Evolutionary conservation across 1,284 basidiomycete species (phyloP).

Genomic region (Austroboletus olivaceoglutinosus): DNA sequence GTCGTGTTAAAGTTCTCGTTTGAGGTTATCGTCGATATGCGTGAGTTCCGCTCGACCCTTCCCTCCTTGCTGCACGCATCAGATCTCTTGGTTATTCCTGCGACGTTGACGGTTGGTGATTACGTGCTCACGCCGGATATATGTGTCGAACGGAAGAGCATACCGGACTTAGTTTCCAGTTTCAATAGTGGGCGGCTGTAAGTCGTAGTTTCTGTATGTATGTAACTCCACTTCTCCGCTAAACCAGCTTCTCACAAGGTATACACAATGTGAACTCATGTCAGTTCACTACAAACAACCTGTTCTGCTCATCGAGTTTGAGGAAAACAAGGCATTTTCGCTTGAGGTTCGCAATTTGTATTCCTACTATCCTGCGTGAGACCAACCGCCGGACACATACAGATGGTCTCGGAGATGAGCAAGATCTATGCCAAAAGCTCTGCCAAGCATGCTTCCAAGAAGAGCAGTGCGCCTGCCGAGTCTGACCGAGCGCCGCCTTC

Average conservation of each 20-base stretch:
- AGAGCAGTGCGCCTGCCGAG: slow-evolving; percentile 42
- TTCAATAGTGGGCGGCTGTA: slow-evolving; percentile 93
- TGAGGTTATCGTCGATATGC: slow-evolving; percentile 93
- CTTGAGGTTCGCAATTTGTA: slow-evolving; percentile 61
- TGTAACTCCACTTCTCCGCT: not conserved
- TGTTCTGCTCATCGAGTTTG: slow-evolving; percentile 96
- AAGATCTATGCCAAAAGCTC: slow-evolving; percentile 60
- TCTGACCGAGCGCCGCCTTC: slow-evolving; percentile 43
- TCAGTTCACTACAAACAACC: slow-evolving; percentile 94
- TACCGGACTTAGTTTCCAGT: slow-evolving; percentile 87
- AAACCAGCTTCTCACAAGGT: slow-evolving; percentile 47
- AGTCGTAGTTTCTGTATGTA: slow-evolving; percentile 32
- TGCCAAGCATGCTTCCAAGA: slow-evolving; percentile 55
- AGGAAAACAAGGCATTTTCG: slow-evolving; percentile 94
- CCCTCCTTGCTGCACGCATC: slow-evolving; percentile 89
- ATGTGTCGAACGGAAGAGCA: slow-evolving; percentile 93
- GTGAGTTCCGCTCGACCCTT: slow-evolving; percentile 92
- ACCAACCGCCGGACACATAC: slow-evolving; percentile 4
- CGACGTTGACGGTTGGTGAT: slow-evolving; percentile 92
- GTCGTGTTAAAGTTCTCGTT: not conserved
- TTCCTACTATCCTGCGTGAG: not conserved
- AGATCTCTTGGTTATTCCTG: slow-evolving; percentile 79
- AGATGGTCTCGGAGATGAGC: slow-evolving; percentile 60
- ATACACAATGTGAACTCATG: slow-evolving; percentile 98
- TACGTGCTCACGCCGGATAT: slow-evolving; percentile 96